Percentiles rank a stretch among this genome's conserved stretches.
Conservation (phyloP, 202 grass and related monocot species). For the Setaria viridis region DNA sequence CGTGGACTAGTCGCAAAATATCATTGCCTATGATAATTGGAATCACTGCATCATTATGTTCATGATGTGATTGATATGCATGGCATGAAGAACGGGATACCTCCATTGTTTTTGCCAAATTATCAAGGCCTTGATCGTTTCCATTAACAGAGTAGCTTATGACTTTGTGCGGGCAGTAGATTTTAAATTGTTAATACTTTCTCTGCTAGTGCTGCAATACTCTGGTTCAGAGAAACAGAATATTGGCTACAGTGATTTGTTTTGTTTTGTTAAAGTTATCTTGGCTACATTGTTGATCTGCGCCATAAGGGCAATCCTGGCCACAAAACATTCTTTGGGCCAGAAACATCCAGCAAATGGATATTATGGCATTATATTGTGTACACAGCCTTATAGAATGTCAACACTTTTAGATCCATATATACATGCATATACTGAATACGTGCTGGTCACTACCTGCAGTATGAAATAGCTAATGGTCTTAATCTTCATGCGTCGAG, state of each 20-base stretch:
- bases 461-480: conserved; percentile 30
- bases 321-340: background rate
- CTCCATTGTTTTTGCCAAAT: conserved; percentile 2
- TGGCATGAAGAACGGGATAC: background rate
- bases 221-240: conserved; percentile 7
- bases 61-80: conserved; percentile 5
- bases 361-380: background rate
- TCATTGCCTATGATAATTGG: conserved; percentile 12
- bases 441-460: conserved; percentile 49
- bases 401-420: conserved; percentile 15
- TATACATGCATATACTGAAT: background rate
- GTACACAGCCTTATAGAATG: conserved; percentile 17
- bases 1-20: background rate
- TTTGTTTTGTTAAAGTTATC: background rate
- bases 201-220: background rate
- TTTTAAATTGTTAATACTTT: background rate
- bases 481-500: conserved; percentile 15
- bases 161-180: background rate
- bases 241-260: background rate
- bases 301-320: background rate
- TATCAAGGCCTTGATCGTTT: background rate
- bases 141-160: background rate
- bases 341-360: conserved; percentile 29
- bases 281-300: background rate
- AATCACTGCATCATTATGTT: background rate